These are phyloP conservation scores for Fusarium nygamai DNA, from an alignment of 2,329 filamentous ascomycete species.

Conservation along the genomic window DNA sequence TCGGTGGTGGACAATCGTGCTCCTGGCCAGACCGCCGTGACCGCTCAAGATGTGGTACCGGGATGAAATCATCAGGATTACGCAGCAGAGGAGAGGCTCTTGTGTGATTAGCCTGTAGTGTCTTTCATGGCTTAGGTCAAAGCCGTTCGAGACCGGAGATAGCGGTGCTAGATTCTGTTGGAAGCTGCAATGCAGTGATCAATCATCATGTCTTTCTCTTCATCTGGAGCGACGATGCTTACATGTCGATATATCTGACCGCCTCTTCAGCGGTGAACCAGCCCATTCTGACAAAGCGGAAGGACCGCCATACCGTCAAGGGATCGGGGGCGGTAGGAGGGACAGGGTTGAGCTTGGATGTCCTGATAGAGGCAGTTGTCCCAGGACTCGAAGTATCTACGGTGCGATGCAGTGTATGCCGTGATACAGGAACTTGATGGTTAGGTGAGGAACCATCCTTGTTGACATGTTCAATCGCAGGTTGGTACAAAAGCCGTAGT, in stretches of 20 bases:
- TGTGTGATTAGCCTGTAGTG: constrained; percentile 59
- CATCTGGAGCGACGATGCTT: constrained; percentile 17
- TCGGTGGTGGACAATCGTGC: constrained; percentile 63
- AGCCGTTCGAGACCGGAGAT: constrained; percentile 60
- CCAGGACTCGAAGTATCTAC: background rate
- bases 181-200: background rate
- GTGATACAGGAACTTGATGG: background rate
- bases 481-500: constrained; percentile 62
- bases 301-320: constrained; percentile 25
- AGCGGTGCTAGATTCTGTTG: constrained; percentile 41
- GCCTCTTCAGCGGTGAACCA: constrained; percentile 65
- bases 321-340: background rate
- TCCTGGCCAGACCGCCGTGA: constrained; percentile 56
- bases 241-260: constrained; percentile 62
- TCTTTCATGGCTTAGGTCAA: constrained; percentile 59
- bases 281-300: constrained; percentile 63
- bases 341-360: background rate
- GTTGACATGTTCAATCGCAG: constrained; percentile 36
- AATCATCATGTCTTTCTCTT: background rate
- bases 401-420: background rate
- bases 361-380: background rate
- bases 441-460: background rate
- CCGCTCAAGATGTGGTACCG: constrained; percentile 58
- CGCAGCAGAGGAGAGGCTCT: constrained; percentile 63
- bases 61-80: constrained; percentile 65